Base-by-base conservation (phyloP, 768 basidiomycete species). In the Lactarius deliciosus region DNA sequence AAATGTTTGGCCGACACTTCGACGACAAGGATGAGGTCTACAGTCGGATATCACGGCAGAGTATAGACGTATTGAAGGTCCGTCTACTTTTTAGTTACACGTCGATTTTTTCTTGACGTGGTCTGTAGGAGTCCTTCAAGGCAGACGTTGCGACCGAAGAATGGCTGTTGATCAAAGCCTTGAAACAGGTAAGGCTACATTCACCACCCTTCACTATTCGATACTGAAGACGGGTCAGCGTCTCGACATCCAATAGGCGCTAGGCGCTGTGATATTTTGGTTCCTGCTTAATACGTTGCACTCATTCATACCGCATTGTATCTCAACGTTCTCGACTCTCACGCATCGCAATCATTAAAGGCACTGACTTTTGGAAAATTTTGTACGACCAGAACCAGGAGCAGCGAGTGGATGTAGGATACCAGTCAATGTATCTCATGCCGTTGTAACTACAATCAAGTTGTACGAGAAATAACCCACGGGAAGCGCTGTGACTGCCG, bases 1-100 rank as follows among this genome's bases (percentile, higher is more conserved):
- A 95, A 78, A 90, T 94, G 87, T 98, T 91, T 74, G 95, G 96
- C 6, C 87, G 96, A 71, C 96, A 98, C 78, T 98, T 95, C 74
- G 90, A 92, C 72, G 96, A 98, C 56, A 92, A 96, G 78, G 96
- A 98, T 75, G 97, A 98, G 72, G 76, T 98, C 45, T 82, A 95
- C 61, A 95, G 94, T 61, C 90, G 91, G 68, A 90, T 99, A 74
- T 91, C 92, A 40, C 86, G 96, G 57, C 88, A 89, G 76, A 95
- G 92, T 72, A 98, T 99, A 70, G 97, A 98, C 76, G 92, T 96
- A 10, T 82, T 98, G 55, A 98, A 98, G 90, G 88, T 91, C 72
- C 43, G 72, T 63, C n/a, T 63, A 8, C 20, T 63, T 38, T 41
- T 43, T 25, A n/a, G 30, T 47, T 30, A 54, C 10, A 38, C 30